Percentiles rank a stretch among this genome's conserved stretches.
Conservation (phyloP, 2,329 filamentous ascomycete genomes). For the Botrytis medusae region DNA sequence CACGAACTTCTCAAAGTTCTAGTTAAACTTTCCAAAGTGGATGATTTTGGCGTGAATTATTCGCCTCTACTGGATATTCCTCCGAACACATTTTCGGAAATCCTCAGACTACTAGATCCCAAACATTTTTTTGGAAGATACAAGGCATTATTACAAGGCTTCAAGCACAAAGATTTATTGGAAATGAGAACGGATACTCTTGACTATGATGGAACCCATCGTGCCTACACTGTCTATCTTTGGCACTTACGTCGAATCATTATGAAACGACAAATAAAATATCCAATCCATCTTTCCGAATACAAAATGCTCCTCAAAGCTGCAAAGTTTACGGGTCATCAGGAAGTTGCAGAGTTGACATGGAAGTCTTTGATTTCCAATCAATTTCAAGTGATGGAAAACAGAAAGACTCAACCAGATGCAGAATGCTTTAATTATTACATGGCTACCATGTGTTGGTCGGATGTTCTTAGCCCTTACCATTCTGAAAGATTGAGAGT, state of each 20-base stretch:
- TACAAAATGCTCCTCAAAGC: constrained; percentile 54
- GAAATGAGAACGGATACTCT: constrained; percentile 21
- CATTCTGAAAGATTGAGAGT: constrained; percentile 41
- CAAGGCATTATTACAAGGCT: constrained; percentile 47
- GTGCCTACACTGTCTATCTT: constrained; percentile 32
- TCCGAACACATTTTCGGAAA: constrained; percentile 59
- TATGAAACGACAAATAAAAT: constrained; percentile 41
- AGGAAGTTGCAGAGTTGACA: constrained; percentile 44
- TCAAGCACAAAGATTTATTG: constrained; percentile 50
- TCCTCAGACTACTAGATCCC: constrained; percentile 63
- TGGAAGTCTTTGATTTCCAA: constrained; percentile 48
- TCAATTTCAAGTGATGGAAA: constrained; percentile 8
- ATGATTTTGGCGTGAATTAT: constrained; percentile 24
- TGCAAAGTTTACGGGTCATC: constrained; percentile 49
- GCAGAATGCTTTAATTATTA: constrained; percentile 55
- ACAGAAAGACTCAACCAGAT: constrained; percentile 43
- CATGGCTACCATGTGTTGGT: constrained; percentile 51
- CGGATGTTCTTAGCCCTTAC: constrained; percentile 43
- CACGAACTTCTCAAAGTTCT: constrained; percentile 11
- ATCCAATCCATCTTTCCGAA: constrained; percentile 47
- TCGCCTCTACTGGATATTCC: constrained; percentile 38
- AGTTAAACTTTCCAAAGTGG: constrained; percentile 27
- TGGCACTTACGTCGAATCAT: constrained; percentile 36
- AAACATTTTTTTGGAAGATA: constrained; percentile 48
- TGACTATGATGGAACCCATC: constrained; percentile 26